Evolutionary conservation across 2,329 filamentous ascomycete species (phyloP), one percentile per base, ranked within the genome.

Genomic region (Scortechinia acanthostroma): DNA sequence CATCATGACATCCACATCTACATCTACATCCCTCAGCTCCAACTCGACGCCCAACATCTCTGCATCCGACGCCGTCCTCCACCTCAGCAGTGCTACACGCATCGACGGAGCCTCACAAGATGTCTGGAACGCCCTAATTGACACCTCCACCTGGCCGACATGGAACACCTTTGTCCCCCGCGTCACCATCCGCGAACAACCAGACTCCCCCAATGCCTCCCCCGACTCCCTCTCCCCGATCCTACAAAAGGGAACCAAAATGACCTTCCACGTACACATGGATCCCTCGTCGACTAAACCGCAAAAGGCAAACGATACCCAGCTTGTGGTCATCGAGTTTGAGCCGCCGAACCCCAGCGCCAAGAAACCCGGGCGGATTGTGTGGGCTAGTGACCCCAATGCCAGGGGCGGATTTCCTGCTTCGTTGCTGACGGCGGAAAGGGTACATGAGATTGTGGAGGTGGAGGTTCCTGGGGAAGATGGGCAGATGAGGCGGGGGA

Each of bases 161-260:
- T 74, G 70, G 70, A 73, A 72, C 50, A 57, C 58, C 4, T 73
- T 71, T 52, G 58, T 68, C 4, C 63, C 68, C 2, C 57, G 58
- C 20, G 67, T 70, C 3, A 63, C 61, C n/a, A 65, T 74, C 50
- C 65, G 59, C 40, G 58, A 61, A 28, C 68, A 71, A 22, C 59
- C 66, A 46, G 35, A 52, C 33, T n/a, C n/a, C n/a, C 37, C 50
- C 25, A 50, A 53, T 19, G 45, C 52, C 15, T 49, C 50, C 35
- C 25, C 25, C 10, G 10, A 10, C 25, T n/a, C 25, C 43, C 49
- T 21, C 25, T 44, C 22, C 47, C 49, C 6, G 14, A 48, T 4
- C 47, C 55, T 68, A 4, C 61, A 64, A 48, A 45, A 51, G 2
- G 66, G 64, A 16, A 70, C 68, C 2, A 58, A 56, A 50, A 62